These are phyloP conservation scores for Amanita thiersii DNA, from an alignment of 768 basidiomycete genomes.

Conservation along the genomic window DNA sequence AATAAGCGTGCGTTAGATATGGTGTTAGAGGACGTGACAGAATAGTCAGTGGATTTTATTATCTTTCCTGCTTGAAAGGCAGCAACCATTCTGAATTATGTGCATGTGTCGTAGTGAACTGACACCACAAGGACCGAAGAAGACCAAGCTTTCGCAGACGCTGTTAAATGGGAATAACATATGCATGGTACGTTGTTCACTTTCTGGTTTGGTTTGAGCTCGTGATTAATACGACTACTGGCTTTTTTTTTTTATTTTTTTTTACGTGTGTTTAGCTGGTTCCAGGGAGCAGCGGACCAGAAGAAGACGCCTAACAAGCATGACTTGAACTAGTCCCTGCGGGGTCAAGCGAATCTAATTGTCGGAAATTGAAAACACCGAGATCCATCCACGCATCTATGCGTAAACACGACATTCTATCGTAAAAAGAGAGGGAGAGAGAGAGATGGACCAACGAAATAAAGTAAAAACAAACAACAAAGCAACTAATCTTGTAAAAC, in stretches of 20 bases:
- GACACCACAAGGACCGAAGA: slow-evolving; percentile 75
- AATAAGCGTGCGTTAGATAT: slow-evolving; percentile 46
- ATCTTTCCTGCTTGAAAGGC: not conserved
- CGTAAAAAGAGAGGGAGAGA: no score
- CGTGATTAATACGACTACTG: no score
- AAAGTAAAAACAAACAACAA: no score
- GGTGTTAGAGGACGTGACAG: slow-evolving; percentile 94
- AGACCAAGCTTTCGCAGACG: slow-evolving; percentile 80
- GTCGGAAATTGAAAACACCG: no score
- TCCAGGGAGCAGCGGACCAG: slow-evolving; percentile 29
- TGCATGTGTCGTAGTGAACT: slow-evolving; percentile 50
- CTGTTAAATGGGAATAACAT: slow-evolving; percentile 93
- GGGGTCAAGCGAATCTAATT: no score
- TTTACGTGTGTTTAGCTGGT: slow-evolving; percentile 21
- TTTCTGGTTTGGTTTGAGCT: not conserved
- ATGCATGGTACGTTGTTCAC: slow-evolving; percentile 65
- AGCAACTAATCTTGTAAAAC: no score
- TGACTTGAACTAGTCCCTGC: no score
- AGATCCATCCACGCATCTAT: no score
- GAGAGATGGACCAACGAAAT: no score
- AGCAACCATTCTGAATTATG: slow-evolving; percentile 1
- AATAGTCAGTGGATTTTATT: slow-evolving; percentile 59
- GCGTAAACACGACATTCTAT: no score
- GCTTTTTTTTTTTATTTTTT: not conserved
- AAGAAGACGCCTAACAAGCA: no score